Base-by-base conservation (phyloP, 1,139 yeast genomes). In the Kazachstania sp. region DNA sequence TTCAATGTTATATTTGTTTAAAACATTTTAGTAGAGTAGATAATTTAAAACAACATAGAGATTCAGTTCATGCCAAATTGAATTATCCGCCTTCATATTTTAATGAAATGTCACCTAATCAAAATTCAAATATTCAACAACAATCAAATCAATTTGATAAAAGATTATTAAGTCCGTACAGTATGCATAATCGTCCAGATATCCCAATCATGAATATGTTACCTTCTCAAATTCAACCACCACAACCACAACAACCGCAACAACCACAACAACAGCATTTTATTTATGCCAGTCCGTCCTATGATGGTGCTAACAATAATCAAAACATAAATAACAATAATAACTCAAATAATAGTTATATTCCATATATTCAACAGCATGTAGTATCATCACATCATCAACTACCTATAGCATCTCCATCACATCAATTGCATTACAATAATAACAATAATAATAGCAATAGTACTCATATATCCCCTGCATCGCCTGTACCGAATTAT, bases 31-130 rank as follows among this genome's bases (percentile, higher is more conserved):
- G 92, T 29, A 73, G 97, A 43, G 70, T 87, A 53, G 97, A 90
- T 66, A 90, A 90, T 63, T 72, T 90, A 53, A 77, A 96, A 49
- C 97, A 90, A 67, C 97, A 90, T 66, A 83, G 84, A 53, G 95
- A 87, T 61, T 86, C 96, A 0, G 97, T 88, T 13, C 97, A 88
- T 64, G 88, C 94, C 4, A 46, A 49, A 23, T 28, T 46, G 13
- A 43, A 45, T 28, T 38, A 45, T 42, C 45, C 45, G 26, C 43
- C 49, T 4, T 45, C 47, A 12, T 43, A 34, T 18, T 47, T 46
- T 28, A 23, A 39, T 35, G 34, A 38, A 18, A 20, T 31, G 12
- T 13, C 29, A 35, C 28, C 13, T 16, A 19, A 26, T 29, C 34
- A 42, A 4, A 16, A 36, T 36, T 18, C 29, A 28, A 26, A 29